A percentile compares a stretch with the other conserved stretches of the same genome.
Conservation (phyloP, 139 green algal genomes). For the Picochlorum sp. region DNA sequence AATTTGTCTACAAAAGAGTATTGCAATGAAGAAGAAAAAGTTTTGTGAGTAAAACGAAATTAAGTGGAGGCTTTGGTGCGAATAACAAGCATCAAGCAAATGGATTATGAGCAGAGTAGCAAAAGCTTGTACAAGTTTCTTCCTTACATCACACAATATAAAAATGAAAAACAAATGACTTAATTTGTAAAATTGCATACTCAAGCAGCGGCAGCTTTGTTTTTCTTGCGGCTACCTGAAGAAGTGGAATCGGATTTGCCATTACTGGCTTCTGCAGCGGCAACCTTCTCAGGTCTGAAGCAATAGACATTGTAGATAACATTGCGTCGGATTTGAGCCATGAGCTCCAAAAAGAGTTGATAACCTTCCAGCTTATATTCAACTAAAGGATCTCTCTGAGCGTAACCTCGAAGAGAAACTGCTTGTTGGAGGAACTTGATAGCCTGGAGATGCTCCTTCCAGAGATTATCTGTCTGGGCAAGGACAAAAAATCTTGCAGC, state of each 20-base stretch:
- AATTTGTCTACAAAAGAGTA: too few species aligned
- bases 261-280: not conserved
- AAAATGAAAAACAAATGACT: not conserved
- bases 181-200: conserved; percentile 2
- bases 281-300: conserved; percentile 3
- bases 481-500: conserved; percentile 93
- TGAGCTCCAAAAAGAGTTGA: conserved; percentile 79
- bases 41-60: too few species aligned
- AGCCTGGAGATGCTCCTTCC: conserved; percentile 95
- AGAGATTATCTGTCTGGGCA: conserved; percentile 89
- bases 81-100: too few species aligned
- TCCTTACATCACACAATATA: too few species aligned
- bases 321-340: conserved; percentile 84
- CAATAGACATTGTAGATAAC: conserved; percentile 93
- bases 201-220: not conserved
- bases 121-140: too few species aligned
- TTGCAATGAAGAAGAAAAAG: too few species aligned
- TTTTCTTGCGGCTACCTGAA: conserved; percentile 5
- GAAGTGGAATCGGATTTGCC: not conserved
- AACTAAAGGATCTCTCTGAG: conserved; percentile 85
- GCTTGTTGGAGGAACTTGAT: conserved; percentile 98
- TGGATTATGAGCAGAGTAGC: too few species aligned
- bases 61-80: too few species aligned
- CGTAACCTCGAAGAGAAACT: conserved; percentile 81
- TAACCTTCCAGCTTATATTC: conserved; percentile 99